A percentile compares a stretch with the other conserved stretches of the same genome.
phyloP scores from a whole-genome alignment of 1,139 yeast genomes.

The Pichia sp. region DNA sequence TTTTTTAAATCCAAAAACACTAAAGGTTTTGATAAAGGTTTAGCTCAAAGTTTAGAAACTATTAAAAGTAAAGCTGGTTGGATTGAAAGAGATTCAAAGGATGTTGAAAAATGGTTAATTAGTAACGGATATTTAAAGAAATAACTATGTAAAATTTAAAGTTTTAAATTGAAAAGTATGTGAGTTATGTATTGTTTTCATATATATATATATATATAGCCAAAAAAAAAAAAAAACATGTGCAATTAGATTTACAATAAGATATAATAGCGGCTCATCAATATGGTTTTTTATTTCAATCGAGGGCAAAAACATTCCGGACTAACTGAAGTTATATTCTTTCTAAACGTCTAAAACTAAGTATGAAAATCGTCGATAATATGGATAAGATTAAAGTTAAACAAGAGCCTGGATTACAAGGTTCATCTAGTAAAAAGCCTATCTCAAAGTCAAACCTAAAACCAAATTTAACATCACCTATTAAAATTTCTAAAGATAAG shows the following conservation, averaged over 20 bases:
- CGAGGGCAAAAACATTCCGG: neutral
- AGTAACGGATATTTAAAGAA: constrained; percentile 20
- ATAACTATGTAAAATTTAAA: constrained; percentile 6
- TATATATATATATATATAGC: no score
- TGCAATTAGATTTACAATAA: no score
- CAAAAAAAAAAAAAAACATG: no score
- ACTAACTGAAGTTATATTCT: neutral
- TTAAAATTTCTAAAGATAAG: neutral
- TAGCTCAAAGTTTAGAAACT: constrained; percentile 50
- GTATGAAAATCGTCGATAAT: no score
- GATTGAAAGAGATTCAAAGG: constrained; percentile 32
- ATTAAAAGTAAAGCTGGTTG: constrained; percentile 46
- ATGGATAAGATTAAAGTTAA: constrained; percentile 12
- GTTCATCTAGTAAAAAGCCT: neutral
- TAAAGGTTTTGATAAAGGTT: constrained; percentile 56
- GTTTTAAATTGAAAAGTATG: neutral
- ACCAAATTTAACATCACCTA: neutral
- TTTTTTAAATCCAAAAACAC: constrained; percentile 56
- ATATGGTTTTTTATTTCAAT: no score
- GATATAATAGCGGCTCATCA: neutral
- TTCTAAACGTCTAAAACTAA: no score
- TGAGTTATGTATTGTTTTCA: neutral
- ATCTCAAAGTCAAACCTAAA: neutral
- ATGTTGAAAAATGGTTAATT: constrained; percentile 28
- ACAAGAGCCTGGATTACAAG: constrained; percentile 6